Base-by-base conservation (phyloP, 495 filamentous ascomycete species). In the Neurospora pannonica region DNA sequence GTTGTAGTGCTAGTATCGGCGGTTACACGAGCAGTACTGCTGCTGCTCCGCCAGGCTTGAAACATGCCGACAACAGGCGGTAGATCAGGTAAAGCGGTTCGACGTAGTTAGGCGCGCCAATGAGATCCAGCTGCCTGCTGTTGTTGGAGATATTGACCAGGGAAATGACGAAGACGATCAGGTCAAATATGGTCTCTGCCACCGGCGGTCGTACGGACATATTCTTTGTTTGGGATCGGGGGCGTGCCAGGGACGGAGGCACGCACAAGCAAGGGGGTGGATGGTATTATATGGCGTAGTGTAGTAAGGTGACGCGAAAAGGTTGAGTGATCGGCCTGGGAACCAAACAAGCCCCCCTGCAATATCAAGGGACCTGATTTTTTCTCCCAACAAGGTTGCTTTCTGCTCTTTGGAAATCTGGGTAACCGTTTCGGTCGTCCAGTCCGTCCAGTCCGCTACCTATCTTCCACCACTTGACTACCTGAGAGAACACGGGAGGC, bases 31-130 rank as follows among this genome's bases (percentile, higher is more conserved):
- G 76, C 85, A 88, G 62, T 95, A 94, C 87, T 96, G 91, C 85
- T 97, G 93, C 86, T 97, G 93, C 83, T 97, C 81, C 76, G 97
- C 93, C 86, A 97, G 97, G 80, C 91, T 94, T 39, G 42, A 46
- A 37, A 60, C 76, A 77, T 74, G 37, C 37, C 38, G 60, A 46
- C 34, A 73, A 72, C 34, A 77, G 72, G 13, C 74, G 74, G 40
- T 74, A 62, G 38, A 77, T 10, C 17, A 76, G 38, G 34, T 71
- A 77, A 15, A 74, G 37, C 19, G 62, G 21, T 31, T 43, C 46
- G 40, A 77, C 21, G 36, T 74, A 54, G 7, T 71, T 54, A 34
- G 37, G 71, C 34, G 71, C 75, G 39, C 70, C 72, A 21, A 74
- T 71, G 38, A 75, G 74, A 42, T 74, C 72, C 37, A 76, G 72